These are phyloP conservation scores for Bryum argenteum DNA, from an alignment of 225 moss, liverwort and hornwort species.

Conservation along the genomic window DNA sequence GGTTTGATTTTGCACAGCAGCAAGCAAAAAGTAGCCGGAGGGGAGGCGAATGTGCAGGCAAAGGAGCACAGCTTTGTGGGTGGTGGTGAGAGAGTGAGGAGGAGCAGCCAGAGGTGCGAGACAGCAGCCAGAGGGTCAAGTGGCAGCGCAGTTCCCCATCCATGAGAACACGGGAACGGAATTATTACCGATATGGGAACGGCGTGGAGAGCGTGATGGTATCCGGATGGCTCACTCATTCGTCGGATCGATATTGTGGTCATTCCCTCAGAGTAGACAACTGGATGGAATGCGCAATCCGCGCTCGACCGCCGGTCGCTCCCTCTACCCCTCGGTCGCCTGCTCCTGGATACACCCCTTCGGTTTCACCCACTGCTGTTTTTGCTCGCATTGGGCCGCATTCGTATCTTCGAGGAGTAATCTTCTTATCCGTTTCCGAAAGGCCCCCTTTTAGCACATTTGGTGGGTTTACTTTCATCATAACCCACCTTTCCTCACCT, in stretches of 20 bases:
- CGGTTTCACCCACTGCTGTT: too few relatives aligned
- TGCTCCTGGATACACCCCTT: background rate
- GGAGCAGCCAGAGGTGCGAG: background rate
- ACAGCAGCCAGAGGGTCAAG: background rate
- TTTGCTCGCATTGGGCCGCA: too few relatives aligned
- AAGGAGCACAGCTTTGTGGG: too few relatives aligned
- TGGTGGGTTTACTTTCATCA: too few relatives aligned
- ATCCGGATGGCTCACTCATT: background rate
- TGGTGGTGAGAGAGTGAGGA: background rate
- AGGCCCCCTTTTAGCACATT: too few relatives aligned
- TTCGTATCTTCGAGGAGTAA: too few relatives aligned
- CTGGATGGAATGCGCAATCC: background rate
- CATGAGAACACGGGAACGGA: background rate
- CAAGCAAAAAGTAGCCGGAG: too few relatives aligned
- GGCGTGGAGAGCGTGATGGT: background rate
- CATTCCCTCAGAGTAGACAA: too few relatives aligned
- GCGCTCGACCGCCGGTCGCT: background rate
- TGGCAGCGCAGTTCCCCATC: background rate
- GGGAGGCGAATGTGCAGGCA: too few relatives aligned
- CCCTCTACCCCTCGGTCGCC: background rate
- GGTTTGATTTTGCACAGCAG: too few relatives aligned
- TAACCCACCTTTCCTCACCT: too few relatives aligned
- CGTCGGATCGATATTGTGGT: background rate
- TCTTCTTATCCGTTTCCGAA: too few relatives aligned
- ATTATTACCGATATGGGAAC: background rate